Conservation (phyloP, 257 asterid genomes). For the Rubia yunnanensis region DNA sequence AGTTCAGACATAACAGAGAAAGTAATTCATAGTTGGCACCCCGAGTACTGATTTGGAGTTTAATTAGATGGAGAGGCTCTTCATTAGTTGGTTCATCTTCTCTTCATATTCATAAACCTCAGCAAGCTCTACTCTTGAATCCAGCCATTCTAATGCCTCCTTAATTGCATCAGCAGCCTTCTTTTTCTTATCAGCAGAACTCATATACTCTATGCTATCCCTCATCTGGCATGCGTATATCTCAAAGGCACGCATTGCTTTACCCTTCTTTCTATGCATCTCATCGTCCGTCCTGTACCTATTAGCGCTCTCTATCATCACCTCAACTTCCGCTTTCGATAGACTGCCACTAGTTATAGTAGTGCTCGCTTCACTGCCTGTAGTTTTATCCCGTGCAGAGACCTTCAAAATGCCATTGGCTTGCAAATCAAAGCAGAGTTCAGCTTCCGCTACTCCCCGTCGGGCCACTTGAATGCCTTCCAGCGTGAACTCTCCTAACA, state of each 20-base stretch:
- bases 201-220: not conserved
- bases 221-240: not conserved
- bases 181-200: not conserved
- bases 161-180: not conserved
- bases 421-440: not conserved
- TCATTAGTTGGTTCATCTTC: not conserved
- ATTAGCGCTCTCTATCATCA: not conserved
- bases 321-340: not conserved
- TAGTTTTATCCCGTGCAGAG: not conserved
- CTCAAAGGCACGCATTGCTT: not conserved
- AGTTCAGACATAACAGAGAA: too few species aligned
- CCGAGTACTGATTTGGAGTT: not conserved
- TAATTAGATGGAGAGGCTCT: not conserved
- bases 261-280: not conserved
- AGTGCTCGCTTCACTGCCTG: not conserved
- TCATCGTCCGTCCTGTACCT: not conserved
- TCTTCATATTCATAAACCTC: not conserved
- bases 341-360: not conserved
- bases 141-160: not conserved
- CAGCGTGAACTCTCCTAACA: not conserved
- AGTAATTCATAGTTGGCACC: too few species aligned
- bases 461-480: not conserved
- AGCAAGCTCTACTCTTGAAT: not conserved
- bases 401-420: not conserved
- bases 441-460: not conserved